Percentiles rank a stretch among this genome's conserved stretches.
phyloP scores from a whole-genome alignment of 2,329 filamentous ascomycete species.

The Scedosporium dehoogii region DNA sequence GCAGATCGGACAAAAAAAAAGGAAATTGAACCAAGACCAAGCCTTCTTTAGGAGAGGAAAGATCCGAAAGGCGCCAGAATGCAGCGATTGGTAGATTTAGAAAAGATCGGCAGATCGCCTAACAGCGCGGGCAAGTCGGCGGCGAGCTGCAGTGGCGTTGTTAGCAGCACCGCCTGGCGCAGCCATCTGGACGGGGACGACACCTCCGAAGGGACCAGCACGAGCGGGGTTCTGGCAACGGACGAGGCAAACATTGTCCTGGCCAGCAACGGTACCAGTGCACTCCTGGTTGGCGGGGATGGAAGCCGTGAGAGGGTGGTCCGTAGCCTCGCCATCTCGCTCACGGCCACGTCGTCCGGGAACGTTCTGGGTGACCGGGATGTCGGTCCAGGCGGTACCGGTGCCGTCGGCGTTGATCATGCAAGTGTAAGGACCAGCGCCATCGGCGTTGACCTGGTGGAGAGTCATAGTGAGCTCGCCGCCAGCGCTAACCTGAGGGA shows the following conservation, averaged over 20 bases:
- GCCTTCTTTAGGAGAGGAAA: not conserved
- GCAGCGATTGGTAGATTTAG: not conserved
- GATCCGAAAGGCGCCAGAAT: not conserved
- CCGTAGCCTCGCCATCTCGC: conserved; percentile 27
- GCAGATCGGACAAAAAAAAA: not conserved
- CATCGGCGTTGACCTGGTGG: conserved; percentile 54
- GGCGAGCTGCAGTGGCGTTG: conserved; percentile 8
- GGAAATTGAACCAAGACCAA: not conserved
- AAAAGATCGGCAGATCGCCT: not conserved
- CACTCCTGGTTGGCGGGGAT: conserved; percentile 46
- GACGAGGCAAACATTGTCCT: conserved; percentile 51
- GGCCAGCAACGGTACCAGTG: conserved; percentile 49
- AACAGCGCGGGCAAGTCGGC: not conserved
- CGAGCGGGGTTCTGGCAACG: conserved; percentile 50
- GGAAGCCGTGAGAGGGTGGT: conserved; percentile 45
- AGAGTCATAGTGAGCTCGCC: conserved; percentile 52
- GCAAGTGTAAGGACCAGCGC: conserved; percentile 55
- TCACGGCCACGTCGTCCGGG: conserved; percentile 27
- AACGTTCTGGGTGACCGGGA: conserved; percentile 37
- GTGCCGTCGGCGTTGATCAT: conserved; percentile 54
- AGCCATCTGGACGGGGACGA: conserved; percentile 44
- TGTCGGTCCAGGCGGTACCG: conserved; percentile 39
- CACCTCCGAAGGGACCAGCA: conserved; percentile 53
- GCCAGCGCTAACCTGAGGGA: conserved; percentile 50
- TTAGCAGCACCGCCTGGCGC: conserved; percentile 11